Conservation (phyloP, 495 filamentous ascomycete genomes). For the Entonaema liquescens region DNA sequence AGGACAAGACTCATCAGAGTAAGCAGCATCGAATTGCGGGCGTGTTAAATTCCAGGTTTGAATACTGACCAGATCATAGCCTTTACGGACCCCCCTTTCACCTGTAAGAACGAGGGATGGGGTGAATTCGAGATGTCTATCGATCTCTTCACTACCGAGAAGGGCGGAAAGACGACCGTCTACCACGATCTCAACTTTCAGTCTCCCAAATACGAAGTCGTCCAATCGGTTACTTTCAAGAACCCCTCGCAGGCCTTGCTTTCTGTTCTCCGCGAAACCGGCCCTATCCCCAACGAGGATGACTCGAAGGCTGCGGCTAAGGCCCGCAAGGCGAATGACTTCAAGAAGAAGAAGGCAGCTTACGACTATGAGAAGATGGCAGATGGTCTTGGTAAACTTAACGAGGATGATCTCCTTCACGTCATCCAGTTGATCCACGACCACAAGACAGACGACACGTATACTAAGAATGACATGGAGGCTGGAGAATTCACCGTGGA, state of each 20-base stretch:
- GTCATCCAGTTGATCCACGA: slow-evolving; percentile 99
- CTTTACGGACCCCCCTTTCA: slow-evolving; percentile 85
- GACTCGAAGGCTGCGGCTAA: slow-evolving; percentile 58
- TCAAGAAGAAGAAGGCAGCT: slow-evolving; percentile 85
- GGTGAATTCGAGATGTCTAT: slow-evolving; percentile 98
- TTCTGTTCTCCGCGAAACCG: slow-evolving; percentile 77
- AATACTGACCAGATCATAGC: slow-evolving; percentile 55
- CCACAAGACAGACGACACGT: slow-evolving; percentile 89
- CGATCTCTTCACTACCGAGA: slow-evolving; percentile 79
- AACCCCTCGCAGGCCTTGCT: slow-evolving; percentile 88
- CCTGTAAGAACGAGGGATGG: slow-evolving; percentile 93
- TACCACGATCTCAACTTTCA: slow-evolving; percentile 93
- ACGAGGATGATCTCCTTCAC: slow-evolving; percentile 88
- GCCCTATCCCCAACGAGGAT: slow-evolving; percentile 81
- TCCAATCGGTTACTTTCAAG: slow-evolving; percentile 84
- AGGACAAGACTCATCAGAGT: slow-evolving; percentile 79
- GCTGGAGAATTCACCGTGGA: slow-evolving; percentile 99
- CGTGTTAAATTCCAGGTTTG: not conserved
- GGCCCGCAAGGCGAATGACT: slow-evolving; percentile 67
- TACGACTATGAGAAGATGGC: slow-evolving; percentile 98
- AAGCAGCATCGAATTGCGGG: slow-evolving; percentile 47
- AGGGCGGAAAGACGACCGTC: slow-evolving; percentile 81
- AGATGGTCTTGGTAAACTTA: slow-evolving; percentile 84
- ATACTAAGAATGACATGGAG: slow-evolving; percentile 96
- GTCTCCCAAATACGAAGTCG: slow-evolving; percentile 79